phyloP scores from a whole-genome alignment of 352 stramenopile genomes.

The Globisporangium orthogonon region DNA sequence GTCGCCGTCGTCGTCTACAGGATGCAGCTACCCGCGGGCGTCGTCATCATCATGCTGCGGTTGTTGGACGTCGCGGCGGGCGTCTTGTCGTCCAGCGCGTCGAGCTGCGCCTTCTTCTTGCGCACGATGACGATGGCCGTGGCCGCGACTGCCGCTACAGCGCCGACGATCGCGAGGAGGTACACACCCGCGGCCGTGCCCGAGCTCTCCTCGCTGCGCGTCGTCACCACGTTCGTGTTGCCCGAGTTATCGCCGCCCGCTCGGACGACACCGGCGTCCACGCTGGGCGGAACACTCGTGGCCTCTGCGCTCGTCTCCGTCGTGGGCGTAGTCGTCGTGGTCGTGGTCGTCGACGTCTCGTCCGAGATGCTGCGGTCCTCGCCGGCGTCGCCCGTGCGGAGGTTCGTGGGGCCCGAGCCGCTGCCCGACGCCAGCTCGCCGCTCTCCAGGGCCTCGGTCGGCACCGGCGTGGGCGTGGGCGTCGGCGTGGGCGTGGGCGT shows the following conservation, averaged over 20 bases:
- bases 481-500: conserved; percentile 8
- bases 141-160: conserved; percentile 17
- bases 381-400: conserved; percentile 1
- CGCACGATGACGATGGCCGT: conserved; percentile 39
- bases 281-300: not conserved
- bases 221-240: conserved; percentile 10
- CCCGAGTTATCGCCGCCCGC: not conserved
- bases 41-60: conserved; percentile 38
- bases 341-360: conserved; percentile 4
- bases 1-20: conserved; percentile 16
- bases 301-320: not conserved
- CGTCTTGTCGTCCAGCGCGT: conserved; percentile 55
- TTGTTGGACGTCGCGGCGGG: conserved; percentile 19
- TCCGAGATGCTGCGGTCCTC: conserved; percentile 14
- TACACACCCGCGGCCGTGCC: conserved; percentile 16
- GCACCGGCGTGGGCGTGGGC: not conserved
- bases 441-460: conserved; percentile 9
- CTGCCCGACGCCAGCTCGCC: conserved; percentile 3
- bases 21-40: conserved; percentile 33
- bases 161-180: conserved; percentile 13
- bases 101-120: conserved; percentile 50
- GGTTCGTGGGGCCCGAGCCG: conserved; percentile 1
- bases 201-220: not conserved
- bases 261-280: not conserved
- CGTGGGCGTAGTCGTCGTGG: conserved; percentile 9